Base-by-base conservation (phyloP, 768 basidiomycete genomes). In the Tylopilus sp. region DNA sequence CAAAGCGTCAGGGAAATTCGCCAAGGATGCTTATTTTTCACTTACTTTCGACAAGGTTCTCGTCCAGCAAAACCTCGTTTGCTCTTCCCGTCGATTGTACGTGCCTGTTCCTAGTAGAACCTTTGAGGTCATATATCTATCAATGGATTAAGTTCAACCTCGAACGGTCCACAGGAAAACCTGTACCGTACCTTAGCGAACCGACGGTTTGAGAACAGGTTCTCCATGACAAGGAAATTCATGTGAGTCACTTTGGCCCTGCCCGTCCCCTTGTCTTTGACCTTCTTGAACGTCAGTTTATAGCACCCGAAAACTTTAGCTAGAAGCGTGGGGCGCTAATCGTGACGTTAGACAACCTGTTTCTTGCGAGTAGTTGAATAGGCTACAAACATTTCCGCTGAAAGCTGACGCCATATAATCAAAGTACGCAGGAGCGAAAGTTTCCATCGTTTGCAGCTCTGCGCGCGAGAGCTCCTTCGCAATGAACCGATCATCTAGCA, bases 161-260 rank as follows among this genome's bases (percentile, higher is more conserved):
- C 21, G 38, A 28, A 38, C 50, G 34, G 28, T 41, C 9, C 4
- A 10, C 11, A 2, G 52, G n/a, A 44, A 6, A 31, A 14, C 12
- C 6, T 8, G 53, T 17, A 17, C 33, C 56, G n/a, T 62, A 91
- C 92, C 79, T 88, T 92, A 4, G 87, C 85, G 63, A 98, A 96
- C 12, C 87, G 83, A 50, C 91, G 81, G 57, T 95, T 91, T 68
- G 97, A 95, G 66, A 98, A 97, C 11, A 96, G 75, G 63, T 95
- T 99, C 72, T 99, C 97, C 96, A 98, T 98, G 45, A 99, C 91
- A 33, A 98, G 74, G 21, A 99, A 76, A 63, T 97, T 97, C 91
- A 98, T 95, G 60, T 94, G 84, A 8, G 88, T 91, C 3, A 86
- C 81, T 65, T 91, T 92, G 7, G 84, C 81, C 71, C 78, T 90